Percentiles rank a stretch among this genome's conserved stretches.
Evolutionary conservation across 768 basidiomycete genomes (phyloP).

Genomic region (Solioccasus polychromus): DNA sequence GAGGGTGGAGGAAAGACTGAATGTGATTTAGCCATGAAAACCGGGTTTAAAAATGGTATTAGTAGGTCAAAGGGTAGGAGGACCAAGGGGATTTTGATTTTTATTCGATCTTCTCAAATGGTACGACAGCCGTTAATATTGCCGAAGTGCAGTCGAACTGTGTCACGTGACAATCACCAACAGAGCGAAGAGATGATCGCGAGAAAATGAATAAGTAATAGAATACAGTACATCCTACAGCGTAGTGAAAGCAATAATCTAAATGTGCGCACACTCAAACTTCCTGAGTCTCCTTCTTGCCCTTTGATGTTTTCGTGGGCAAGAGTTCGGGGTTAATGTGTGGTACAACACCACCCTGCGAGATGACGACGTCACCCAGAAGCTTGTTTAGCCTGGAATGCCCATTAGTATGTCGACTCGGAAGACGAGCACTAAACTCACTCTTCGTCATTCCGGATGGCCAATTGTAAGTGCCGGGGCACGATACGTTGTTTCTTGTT

Average conservation of each 20-base stretch:
- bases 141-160: too few relatives aligned
- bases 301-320: conserved; percentile 51
- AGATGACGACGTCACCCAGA: conserved; percentile 52
- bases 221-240: conserved; percentile 33
- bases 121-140: too few relatives aligned
- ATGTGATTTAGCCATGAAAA: conserved; percentile 17
- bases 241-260: conserved; percentile 15
- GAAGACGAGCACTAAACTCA: conserved; percentile 4
- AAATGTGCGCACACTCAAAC: conserved; percentile 29
- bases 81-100: too few relatives aligned
- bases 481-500: conserved; percentile 64
- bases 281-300: conserved; percentile 51
- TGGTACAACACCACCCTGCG: conserved; percentile 59
- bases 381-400: conserved; percentile 36
- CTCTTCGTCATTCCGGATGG: conserved; percentile 63
- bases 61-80: not conserved
- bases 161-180: too few relatives aligned
- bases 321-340: conserved; percentile 51
- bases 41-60: not conserved
- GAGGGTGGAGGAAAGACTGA: not conserved
- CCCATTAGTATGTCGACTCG: not conserved
- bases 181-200: not conserved
- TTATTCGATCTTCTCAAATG: not conserved
- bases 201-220: conserved; percentile 29
- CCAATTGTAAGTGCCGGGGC: conserved; percentile 62